These are phyloP conservation scores for Coelastrella sp. DNA, from an alignment of 139 green algal species.

Conservation along the genomic window DNA sequence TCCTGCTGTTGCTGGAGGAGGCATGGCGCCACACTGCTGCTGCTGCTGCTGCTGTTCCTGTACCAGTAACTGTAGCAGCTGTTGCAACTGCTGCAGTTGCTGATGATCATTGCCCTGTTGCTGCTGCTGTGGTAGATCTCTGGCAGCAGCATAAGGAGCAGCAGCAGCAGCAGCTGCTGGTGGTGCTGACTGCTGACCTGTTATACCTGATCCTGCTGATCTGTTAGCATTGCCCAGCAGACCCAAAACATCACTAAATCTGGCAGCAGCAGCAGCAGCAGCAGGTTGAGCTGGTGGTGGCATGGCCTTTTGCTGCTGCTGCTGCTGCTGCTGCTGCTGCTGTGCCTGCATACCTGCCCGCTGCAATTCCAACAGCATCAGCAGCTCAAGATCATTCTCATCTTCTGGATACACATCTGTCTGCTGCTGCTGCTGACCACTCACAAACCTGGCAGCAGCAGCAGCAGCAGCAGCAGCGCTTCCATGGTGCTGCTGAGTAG, in stretches of 20 bases:
- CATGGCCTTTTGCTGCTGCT: neutral
- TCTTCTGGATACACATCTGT: neutral
- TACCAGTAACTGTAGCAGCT: neutral
- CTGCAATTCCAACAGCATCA: conserved; percentile 25
- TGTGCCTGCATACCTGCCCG: conserved; percentile 12
- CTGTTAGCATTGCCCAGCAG: neutral
- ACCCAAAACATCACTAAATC: neutral
- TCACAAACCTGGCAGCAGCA: neutral
- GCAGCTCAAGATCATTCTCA: conserved; percentile 19
- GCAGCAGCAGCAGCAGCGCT: neutral
- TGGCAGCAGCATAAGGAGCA: no score
- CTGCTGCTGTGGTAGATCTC: neutral
- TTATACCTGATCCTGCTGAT: neutral
- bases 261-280: neutral
- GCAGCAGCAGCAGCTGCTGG: no score
- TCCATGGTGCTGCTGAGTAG: neutral
- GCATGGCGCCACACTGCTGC: neutral
- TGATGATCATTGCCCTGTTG: neutral
- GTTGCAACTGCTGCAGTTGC: conserved; percentile 6
- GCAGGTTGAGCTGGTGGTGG: neutral
- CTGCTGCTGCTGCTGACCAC: neutral
- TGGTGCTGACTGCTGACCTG: neutral
- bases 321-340: conserved; percentile 19
- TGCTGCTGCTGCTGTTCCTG: neutral
- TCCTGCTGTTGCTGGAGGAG: neutral